phyloP scores from a whole-genome alignment of 2,329 filamentous ascomycete genomes.

The Elsinoe batatas region DNA sequence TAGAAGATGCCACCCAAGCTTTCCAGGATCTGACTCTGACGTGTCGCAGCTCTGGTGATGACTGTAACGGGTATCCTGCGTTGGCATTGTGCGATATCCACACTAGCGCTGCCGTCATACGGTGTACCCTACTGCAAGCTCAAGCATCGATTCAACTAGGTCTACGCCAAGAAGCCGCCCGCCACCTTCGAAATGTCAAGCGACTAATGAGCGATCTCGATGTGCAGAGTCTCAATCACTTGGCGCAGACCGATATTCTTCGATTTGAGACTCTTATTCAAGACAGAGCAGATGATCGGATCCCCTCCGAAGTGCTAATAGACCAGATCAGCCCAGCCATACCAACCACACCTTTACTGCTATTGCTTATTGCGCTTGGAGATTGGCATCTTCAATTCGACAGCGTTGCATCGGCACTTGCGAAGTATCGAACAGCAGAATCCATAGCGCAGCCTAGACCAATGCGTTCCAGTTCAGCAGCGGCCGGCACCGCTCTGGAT shows the following conservation, averaged over 20 bases:
- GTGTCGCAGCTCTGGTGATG: not conserved
- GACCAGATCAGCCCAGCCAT: not conserved
- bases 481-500: no score
- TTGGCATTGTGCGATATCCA: not conserved
- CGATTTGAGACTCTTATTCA: not conserved
- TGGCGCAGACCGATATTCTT: not conserved
- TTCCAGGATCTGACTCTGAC: not conserved
- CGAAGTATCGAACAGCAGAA: not conserved
- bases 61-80: not conserved
- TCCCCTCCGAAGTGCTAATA: no score
- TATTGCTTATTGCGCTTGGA: not conserved
- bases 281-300: not conserved
- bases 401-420: not conserved
- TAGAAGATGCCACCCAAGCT: not conserved
- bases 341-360: not conserved
- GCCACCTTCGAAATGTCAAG: not conserved
- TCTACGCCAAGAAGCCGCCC: not conserved
- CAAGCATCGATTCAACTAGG: not conserved
- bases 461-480: not conserved
- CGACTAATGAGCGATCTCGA: not conserved
- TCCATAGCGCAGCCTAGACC: not conserved
- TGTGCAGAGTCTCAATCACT: not conserved
- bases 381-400: slow-evolving; percentile 2
- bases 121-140: not conserved
- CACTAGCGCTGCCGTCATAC: not conserved